Base-by-base conservation (phyloP, 208 protist genomes). In the Leishmania tropica region DNA sequence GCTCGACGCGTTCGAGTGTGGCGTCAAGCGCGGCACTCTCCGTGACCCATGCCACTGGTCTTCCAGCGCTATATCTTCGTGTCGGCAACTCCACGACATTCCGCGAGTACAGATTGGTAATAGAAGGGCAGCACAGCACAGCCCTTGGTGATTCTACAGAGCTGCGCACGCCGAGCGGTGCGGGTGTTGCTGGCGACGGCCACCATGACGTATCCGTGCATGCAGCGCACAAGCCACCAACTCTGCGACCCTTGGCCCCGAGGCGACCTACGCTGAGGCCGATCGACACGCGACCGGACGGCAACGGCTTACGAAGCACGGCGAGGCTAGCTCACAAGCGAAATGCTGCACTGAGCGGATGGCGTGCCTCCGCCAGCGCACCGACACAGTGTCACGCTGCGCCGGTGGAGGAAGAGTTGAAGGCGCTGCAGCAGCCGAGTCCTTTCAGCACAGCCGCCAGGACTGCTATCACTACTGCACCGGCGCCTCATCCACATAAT, bases 71-170 rank as follows among this genome's bases (percentile, higher is more conserved):
- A 21, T 95, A 88, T 76, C 48, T 95, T 8, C 86, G 84, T 15
- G n/a, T 93, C 0, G 92, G 86, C 65, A 85, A 78, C n/a, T 88
- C 83, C 3, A 84, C 74, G 15, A 89, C 86, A 3, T 95, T 95
- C 70, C 87, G 89, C 37, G 83, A 92, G 68, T 95, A 95, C 76
- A 67, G 73, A 37, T 48, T 87, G 62, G 77, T 81, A 7, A 7
- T 40, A 4, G 24, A 42, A 19, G 85, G 67, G 64, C 6, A 1
- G 6, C 78, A 62, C 0, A n/a, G 37, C 31, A 37, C 42, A 60
- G 35, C 24, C n/a, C 24, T 17, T 10, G 53, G 24, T 17, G 37
- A 15, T 64, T 78, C 56, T 31, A n/a, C 15, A 62, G 51, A 76
- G n/a, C 47, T n/a, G 35, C 42, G 17, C 31, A 40, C 28, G 15